Evolutionary conservation across 208 protist species (phyloP).

Genomic region (Crithidia bombi): DNA sequence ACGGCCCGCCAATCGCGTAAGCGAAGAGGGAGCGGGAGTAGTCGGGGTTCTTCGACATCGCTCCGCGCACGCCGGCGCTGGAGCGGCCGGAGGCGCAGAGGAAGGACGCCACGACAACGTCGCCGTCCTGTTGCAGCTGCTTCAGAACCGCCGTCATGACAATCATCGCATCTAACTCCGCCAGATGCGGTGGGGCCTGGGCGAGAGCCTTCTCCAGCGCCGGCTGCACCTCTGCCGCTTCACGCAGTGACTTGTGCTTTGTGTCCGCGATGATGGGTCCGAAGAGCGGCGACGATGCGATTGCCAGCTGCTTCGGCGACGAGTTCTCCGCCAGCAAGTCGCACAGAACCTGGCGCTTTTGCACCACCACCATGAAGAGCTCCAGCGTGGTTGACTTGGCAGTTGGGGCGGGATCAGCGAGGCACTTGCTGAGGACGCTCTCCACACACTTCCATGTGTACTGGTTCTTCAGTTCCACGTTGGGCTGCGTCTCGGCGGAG

Average conservation of each 20-base stretch:
- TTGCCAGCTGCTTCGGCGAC: conserved; percentile 35
- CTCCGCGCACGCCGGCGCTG: conserved; percentile 31
- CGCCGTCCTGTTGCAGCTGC: conserved; percentile 38
- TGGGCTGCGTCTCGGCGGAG: conserved; percentile 42
- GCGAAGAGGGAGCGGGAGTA: conserved; percentile 59
- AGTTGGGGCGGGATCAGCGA: conserved; percentile 17
- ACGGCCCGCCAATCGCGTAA: conserved; percentile 61
- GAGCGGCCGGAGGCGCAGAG: conserved; percentile 32
- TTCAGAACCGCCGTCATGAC: conserved; percentile 54
- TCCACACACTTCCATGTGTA: conserved; percentile 48
- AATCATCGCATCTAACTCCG: conserved; percentile 38
- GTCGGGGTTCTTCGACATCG: conserved; percentile 39
- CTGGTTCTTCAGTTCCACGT: conserved; percentile 36
- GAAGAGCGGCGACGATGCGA: conserved; percentile 60
- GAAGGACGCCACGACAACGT: conserved; percentile 58
- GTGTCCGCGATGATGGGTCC: conserved; percentile 42
- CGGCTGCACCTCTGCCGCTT: conserved; percentile 22
- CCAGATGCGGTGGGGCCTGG: conserved; percentile 19
- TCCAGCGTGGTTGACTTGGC: conserved; percentile 33
- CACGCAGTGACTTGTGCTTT: conserved; percentile 18
- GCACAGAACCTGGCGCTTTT: conserved; percentile 53
- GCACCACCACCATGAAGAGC: conserved; percentile 59
- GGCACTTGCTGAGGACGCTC: conserved; percentile 28
- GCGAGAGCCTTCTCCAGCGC: conserved; percentile 36
- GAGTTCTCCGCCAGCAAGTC: conserved; percentile 41